Evolutionary conservation across 345 rosid species (phyloP).

Genomic region (Brassica incana): DNA sequence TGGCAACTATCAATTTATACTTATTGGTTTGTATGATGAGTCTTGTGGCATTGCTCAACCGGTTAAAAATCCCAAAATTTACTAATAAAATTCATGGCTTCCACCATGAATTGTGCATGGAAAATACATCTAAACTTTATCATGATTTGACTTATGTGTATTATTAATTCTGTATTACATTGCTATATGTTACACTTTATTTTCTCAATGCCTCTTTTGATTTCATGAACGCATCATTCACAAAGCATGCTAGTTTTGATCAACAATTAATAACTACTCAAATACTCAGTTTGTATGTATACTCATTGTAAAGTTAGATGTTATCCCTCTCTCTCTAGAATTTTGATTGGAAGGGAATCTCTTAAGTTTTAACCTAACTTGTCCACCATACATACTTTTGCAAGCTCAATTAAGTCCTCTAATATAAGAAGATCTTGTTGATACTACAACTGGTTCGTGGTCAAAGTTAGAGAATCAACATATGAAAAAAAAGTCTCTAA

Average conservation of each 20-base stretch:
- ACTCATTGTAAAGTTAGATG: background rate
- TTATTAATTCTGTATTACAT: too few relatives aligned
- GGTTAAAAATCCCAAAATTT: too few relatives aligned
- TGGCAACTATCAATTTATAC: too few relatives aligned
- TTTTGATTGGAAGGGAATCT: background rate
- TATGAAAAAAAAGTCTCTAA: too few relatives aligned
- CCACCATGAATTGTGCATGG: background rate
- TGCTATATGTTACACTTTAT: background rate
- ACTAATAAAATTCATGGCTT: too few relatives aligned
- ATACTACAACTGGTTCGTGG: background rate
- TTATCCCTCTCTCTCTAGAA: background rate
- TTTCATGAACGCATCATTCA: background rate
- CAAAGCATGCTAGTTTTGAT: background rate
- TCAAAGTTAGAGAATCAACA: background rate
- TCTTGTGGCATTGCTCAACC: too few relatives aligned
- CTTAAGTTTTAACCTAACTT: background rate
- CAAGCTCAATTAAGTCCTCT: background rate
- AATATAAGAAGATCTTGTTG: too few relatives aligned
- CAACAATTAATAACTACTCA: background rate
- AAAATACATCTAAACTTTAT: background rate
- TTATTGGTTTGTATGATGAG: too few relatives aligned
- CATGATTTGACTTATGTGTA: background rate
- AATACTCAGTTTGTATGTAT: background rate
- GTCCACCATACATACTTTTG: background rate
- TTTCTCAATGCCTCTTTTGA: background rate